Evolutionary conservation across 2,329 filamentous ascomycete genomes (phyloP).

Genomic region (Atkinsonella texensis): DNA sequence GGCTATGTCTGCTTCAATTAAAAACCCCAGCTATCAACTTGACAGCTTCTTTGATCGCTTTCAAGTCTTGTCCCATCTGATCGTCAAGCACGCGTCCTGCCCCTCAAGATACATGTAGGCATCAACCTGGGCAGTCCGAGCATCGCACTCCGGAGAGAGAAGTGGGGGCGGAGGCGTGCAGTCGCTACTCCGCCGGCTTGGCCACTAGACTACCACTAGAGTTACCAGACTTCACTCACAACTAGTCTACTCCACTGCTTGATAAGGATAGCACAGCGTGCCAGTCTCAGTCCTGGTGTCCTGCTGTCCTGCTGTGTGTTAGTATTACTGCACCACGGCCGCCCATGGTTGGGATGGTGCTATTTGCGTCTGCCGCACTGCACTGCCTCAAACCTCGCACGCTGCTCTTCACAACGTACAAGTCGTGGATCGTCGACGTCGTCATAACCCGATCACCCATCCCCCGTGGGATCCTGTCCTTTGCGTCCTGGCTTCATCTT

Average conservation of each 20-base stretch:
- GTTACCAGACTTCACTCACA: background rate
- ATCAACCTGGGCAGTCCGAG: too few species aligned
- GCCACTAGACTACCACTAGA: background rate
- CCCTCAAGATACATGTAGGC: too few species aligned
- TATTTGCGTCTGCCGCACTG: background rate
- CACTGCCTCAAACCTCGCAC: conserved; percentile 5
- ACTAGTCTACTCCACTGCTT: background rate
- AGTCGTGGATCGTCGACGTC: background rate
- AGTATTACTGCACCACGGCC: background rate
- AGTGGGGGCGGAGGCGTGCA: background rate
- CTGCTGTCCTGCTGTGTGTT: too few species aligned
- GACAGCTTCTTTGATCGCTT: too few species aligned
- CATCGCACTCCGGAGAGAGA: background rate
- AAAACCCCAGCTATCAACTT: too few species aligned
- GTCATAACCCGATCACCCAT: conserved; percentile 3
- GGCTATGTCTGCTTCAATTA: background rate
- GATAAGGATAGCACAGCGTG: too few species aligned
- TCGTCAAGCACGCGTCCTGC: too few species aligned
- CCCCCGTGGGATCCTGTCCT: conserved; percentile 1
- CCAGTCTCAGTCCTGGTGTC: too few species aligned
- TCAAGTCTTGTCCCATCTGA: too few species aligned
- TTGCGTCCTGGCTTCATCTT: background rate
- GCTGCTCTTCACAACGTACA: conserved; percentile 4
- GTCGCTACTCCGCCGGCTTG: background rate
- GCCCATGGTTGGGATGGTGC: background rate